A percentile compares a stretch with the other conserved stretches of the same genome.
phyloP scores from a whole-genome alignment of 352 stramenopile genomes.

The Pythium dissimile region DNA sequence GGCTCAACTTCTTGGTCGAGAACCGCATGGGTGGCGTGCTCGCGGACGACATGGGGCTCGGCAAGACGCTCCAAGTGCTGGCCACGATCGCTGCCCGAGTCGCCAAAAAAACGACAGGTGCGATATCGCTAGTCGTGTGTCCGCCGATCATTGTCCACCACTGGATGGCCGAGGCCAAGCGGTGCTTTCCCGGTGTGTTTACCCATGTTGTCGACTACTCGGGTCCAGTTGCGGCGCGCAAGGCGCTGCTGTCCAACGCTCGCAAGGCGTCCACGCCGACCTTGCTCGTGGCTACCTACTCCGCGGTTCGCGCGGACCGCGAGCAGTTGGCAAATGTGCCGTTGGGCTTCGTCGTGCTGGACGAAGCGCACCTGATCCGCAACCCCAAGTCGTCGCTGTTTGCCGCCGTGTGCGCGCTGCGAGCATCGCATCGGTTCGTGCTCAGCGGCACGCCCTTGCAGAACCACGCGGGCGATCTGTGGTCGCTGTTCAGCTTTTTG shows the following conservation, averaged over 20 bases:
- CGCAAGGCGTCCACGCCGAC: conserved; percentile 15
- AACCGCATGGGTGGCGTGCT: conserved; percentile 80
- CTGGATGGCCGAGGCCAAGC: conserved; percentile 91
- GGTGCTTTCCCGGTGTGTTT: conserved; percentile 75
- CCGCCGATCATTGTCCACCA: conserved; percentile 94
- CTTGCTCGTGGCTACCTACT: conserved; percentile 85
- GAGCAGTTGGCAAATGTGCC: conserved; percentile 17
- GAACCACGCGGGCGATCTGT: conserved; percentile 97
- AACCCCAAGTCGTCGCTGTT: conserved; percentile 92
- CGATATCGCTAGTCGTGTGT: conserved; percentile 85
- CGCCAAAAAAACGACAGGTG: background rate
- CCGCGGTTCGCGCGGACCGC: conserved; percentile 84
- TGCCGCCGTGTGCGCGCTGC: conserved; percentile 75
- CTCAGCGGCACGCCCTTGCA: conserved; percentile 97
- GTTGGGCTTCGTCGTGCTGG: conserved; percentile 90
- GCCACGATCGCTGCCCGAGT: conserved; percentile 55
- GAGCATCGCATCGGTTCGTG: conserved; percentile 87
- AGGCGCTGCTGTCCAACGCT: conserved; percentile 33
- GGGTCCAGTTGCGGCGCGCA: conserved; percentile 42
- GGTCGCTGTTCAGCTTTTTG: conserved; percentile 96
- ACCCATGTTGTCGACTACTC: conserved; percentile 78
- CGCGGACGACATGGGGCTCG: conserved; percentile 88
- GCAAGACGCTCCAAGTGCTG: conserved; percentile 96
- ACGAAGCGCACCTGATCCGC: conserved; percentile 97
- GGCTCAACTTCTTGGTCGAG: conserved; percentile 63